phyloP scores from a whole-genome alignment of 2,329 filamentous ascomycete genomes.

The Penicillium sp. region DNA sequence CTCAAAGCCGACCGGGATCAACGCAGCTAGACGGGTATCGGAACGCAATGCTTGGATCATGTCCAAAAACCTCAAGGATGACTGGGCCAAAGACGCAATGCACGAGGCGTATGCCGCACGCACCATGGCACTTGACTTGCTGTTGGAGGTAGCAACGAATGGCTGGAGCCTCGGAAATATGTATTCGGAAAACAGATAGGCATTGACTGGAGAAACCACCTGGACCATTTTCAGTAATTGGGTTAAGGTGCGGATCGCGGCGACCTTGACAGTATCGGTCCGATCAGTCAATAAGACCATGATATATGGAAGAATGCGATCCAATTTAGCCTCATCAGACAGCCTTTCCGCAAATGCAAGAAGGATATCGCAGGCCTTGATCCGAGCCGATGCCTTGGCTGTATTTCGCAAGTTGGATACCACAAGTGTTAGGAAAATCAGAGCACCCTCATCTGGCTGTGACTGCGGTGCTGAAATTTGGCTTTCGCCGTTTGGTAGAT shows the following conservation, averaged over 20 bases:
- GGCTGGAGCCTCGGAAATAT: constrained; percentile 60
- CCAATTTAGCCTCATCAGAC: constrained; percentile 93
- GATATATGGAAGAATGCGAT: constrained; percentile 87
- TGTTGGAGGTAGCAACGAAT: constrained; percentile 55
- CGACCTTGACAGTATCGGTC: constrained; percentile 78
- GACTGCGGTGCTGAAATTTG: constrained; percentile 61
- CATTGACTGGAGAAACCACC: constrained; percentile 76
- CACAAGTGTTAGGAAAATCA: constrained; percentile 87
- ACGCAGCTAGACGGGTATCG: constrained; percentile 74
- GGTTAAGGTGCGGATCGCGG: constrained; percentile 81
- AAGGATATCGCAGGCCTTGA: constrained; percentile 87
- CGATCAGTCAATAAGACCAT: constrained; percentile 79
- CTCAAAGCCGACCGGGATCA: constrained; percentile 74
- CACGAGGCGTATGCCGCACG: constrained; percentile 92
- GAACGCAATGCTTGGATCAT: constrained; percentile 85
- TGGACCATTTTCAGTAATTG: constrained; percentile 84
- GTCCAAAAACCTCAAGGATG: constrained; percentile 80
- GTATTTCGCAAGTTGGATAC: constrained; percentile 88
- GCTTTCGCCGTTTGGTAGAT: constrained; percentile 82
- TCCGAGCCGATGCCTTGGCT: constrained; percentile 78
- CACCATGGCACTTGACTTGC: constrained; percentile 67
- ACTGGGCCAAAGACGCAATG: constrained; percentile 81
- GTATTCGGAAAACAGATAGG: constrained; percentile 67
- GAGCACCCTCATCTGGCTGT: constrained; percentile 78
- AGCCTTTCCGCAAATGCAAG: constrained; percentile 87